Evolutionary conservation across 345 rosid genomes (phyloP).

Genomic region (Abelmoschus esculentus): DNA sequence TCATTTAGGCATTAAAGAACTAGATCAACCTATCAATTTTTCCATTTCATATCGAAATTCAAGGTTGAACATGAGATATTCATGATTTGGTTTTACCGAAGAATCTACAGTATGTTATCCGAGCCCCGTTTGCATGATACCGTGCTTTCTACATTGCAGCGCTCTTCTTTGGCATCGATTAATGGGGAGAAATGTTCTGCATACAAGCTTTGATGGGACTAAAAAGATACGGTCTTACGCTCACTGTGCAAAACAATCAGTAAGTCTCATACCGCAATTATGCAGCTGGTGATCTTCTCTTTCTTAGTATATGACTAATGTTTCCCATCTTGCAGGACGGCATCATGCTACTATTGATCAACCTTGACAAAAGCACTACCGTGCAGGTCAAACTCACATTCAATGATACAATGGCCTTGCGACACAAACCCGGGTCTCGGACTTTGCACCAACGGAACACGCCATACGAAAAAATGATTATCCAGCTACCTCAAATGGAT

Average conservation of each 20-base stretch:
- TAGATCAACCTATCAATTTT: not conserved
- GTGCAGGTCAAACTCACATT: conserved; percentile 34
- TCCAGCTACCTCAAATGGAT: conserved; percentile 17
- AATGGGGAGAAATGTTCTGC: conserved; percentile 72
- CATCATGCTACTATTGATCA: conserved; percentile 55
- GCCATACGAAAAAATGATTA: conserved; percentile 12
- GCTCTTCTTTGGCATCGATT: conserved; percentile 87
- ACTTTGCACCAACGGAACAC: conserved; percentile 19
- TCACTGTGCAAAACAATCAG: conserved; percentile 74
- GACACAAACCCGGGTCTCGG: conserved; percentile 19
- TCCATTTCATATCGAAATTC: not conserved
- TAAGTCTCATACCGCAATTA: conserved; percentile 18
- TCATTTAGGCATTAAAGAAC: not conserved
- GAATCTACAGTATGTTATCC: not conserved
- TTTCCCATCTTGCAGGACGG: conserved; percentile 54
- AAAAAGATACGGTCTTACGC: conserved; percentile 68
- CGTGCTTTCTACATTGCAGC: conserved; percentile 35
- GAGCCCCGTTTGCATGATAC: not conserved
- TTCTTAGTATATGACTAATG: conserved; percentile 7
- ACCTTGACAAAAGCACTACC: conserved; percentile 56
- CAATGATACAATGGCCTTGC: conserved; percentile 25
- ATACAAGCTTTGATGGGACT: conserved; percentile 55
- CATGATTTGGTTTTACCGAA: not conserved
- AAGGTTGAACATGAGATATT: not conserved
- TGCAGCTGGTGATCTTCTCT: not conserved